Percentiles rank a stretch among this genome's conserved stretches.
These are phyloP conservation scores for Trichosporon inkin DNA, from an alignment of 1,284 basidiomycete genomes.

Conservation along the genomic window DNA sequence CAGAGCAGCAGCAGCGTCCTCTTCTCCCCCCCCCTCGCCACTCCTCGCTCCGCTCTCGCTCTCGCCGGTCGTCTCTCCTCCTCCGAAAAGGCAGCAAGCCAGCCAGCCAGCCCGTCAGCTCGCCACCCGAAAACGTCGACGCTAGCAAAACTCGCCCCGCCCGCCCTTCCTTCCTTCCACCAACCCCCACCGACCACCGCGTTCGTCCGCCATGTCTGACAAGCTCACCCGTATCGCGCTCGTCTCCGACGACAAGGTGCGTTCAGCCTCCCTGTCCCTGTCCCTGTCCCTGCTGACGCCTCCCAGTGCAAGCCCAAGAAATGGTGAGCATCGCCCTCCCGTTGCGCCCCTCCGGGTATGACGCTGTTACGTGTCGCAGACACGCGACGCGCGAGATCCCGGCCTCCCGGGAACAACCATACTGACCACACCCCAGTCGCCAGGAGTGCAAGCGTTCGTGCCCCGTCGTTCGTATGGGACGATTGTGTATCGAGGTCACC, in stretches of 20 bases:
- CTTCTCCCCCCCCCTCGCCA: not conserved
- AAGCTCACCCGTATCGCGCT: constrained; percentile 95
- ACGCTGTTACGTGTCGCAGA: not conserved
- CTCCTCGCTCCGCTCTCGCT: not conserved
- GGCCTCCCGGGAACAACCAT: too few species aligned
- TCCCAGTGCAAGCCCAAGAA: constrained; percentile 77
- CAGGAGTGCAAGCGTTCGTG: constrained; percentile 65
- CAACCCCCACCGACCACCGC: not conserved
- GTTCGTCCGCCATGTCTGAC: constrained; percentile 53
- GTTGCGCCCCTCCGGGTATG: not conserved
- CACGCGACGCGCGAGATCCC: too few species aligned
- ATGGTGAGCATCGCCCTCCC: constrained; percentile 31
- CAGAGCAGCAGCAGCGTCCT: constrained; percentile 4
- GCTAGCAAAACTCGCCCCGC: not conserved
- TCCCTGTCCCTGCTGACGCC: constrained; percentile 7
- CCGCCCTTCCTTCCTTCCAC: not conserved
- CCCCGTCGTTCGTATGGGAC: constrained; percentile 97
- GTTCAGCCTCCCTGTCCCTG: constrained; percentile 20
- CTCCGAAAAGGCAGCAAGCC: not conserved
- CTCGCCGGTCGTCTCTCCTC: not conserved
- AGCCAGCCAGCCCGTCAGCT: not conserved
- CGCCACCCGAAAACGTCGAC: not conserved
- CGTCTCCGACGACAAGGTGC: constrained; percentile 72
- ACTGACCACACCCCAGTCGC: constrained; percentile 31
- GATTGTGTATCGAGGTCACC: constrained; percentile 96